Evolutionary conservation across 352 stramenopile genomes (phyloP).

Genomic region (Pythium monospermum): DNA sequence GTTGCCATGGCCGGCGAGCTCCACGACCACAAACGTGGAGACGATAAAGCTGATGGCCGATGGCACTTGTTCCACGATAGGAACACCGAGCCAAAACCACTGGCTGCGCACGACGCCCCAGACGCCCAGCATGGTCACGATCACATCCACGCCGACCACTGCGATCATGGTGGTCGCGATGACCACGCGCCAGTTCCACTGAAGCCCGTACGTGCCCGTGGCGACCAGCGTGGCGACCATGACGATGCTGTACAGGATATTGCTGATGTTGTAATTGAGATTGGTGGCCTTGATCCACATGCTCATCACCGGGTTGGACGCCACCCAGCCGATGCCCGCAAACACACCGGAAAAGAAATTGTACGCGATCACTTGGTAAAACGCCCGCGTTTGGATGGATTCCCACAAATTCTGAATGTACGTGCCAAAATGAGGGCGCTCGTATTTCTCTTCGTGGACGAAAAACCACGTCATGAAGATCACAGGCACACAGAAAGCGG

Average conservation of each 20-base stretch:
- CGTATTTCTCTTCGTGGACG: slow-evolving; percentile 19
- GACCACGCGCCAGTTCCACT: slow-evolving; percentile 7
- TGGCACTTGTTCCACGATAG: slow-evolving; percentile 15
- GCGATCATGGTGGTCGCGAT: slow-evolving; percentile 7
- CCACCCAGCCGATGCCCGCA: not conserved
- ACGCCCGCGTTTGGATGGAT: slow-evolving; percentile 13
- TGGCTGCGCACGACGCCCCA: slow-evolving; percentile 16
- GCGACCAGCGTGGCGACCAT: slow-evolving; percentile 9
- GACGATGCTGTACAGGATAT: slow-evolving; percentile 10
- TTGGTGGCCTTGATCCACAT: slow-evolving; percentile 16
- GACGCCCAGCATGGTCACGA: slow-evolving; percentile 7
- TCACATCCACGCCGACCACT: slow-evolving; percentile 7
- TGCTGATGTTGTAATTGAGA: slow-evolving; percentile 13
- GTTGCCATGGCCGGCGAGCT: slow-evolving; percentile 18
- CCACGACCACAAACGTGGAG: slow-evolving; percentile 22
- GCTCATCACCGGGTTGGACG: slow-evolving; percentile 1
- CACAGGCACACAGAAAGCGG: slow-evolving; percentile 19
- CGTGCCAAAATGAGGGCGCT: slow-evolving; percentile 3
- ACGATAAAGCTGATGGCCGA: slow-evolving; percentile 15
- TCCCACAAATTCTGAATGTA: slow-evolving; percentile 11
- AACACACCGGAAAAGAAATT: slow-evolving; percentile 19
- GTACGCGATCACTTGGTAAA: slow-evolving; percentile 25
- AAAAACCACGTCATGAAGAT: slow-evolving; percentile 18
- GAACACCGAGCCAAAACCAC: slow-evolving; percentile 13
- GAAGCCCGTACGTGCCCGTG: slow-evolving; percentile 2